Evolutionary conservation across 2,329 filamentous ascomycete genomes (phyloP).

Genomic region (Sporothrix pallida): DNA sequence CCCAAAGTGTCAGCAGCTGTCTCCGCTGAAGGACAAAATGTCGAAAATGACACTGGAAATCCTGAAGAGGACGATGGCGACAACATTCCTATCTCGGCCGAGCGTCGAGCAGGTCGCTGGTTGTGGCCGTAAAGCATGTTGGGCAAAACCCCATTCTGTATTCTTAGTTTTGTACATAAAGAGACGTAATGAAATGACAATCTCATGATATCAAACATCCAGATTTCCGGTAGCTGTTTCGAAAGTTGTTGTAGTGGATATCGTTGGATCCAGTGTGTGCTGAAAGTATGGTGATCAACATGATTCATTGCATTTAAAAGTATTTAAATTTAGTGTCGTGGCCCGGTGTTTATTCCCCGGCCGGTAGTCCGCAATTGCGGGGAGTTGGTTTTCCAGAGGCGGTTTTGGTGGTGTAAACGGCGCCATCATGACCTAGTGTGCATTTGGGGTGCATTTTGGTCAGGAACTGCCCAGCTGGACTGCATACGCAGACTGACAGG

Average conservation of each 20-base stretch:
- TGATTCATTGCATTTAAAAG: background rate
- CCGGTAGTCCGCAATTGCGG: background rate
- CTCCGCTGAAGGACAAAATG: no score
- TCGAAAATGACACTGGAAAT: background rate
- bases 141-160: background rate
- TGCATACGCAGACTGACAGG: background rate
- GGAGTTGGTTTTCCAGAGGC: background rate
- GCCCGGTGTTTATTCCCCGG: background rate
- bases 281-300: background rate
- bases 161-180: background rate
- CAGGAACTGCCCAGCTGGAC: background rate
- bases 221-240: background rate
- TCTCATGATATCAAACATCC: background rate
- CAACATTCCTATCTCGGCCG: slow-evolving; percentile 11
- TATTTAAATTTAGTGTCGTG: background rate
- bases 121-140: background rate
- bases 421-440: background rate
- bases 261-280: no score
- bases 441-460: background rate
- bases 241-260: background rate
- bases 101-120: slow-evolving; percentile 5
- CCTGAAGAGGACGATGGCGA: background rate
- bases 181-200: background rate
- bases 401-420: background rate
- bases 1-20: background rate